Conservation (phyloP, 805 yeast genomes). For the Kazachstania taianensis region DNA sequence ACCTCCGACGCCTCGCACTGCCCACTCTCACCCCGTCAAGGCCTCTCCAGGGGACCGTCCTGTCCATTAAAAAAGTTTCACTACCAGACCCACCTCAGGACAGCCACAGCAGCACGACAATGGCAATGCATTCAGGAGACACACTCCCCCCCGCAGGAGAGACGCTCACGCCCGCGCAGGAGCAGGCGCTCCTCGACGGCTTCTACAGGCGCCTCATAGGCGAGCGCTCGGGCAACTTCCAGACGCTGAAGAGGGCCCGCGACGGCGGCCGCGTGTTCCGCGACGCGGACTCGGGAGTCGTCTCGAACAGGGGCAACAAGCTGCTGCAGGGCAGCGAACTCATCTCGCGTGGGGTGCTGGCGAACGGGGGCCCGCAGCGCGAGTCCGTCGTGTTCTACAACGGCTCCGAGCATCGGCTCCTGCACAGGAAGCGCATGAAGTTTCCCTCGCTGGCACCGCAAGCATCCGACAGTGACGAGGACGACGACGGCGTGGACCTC, state of each 20-base stretch:
- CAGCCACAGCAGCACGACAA: too few relatives aligned
- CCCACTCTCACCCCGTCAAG: too few relatives aligned
- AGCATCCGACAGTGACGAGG: conserved; percentile 14
- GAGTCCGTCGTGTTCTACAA: conserved; percentile 28
- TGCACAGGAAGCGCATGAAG: conserved; percentile 27
- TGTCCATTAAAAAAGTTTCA: too few relatives aligned
- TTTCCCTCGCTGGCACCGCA: conserved; percentile 10
- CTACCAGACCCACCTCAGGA: too few relatives aligned
- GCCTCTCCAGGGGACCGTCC: too few relatives aligned
- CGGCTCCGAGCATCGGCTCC: conserved; percentile 29
- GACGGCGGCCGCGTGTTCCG: conserved; percentile 21
- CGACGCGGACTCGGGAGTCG: conserved; percentile 24
- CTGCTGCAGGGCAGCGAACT: conserved; percentile 39
- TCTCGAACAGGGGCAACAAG: conserved; percentile 49
- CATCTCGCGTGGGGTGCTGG: conserved; percentile 37
- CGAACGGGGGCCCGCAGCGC: conserved; percentile 19
- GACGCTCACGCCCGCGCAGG: too few relatives aligned
- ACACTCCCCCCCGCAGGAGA: too few relatives aligned
- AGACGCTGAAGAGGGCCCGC: conserved; percentile 20
- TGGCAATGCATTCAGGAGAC: too few relatives aligned
- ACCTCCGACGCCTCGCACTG: too few relatives aligned
- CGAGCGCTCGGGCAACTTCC: conserved; percentile 28
- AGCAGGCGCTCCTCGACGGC: conserved; percentile 11
- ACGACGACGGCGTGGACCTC: conserved; percentile 34
- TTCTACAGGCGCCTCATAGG: conserved; percentile 24